Evolutionary conservation across 1,139 yeast species (phyloP).

Genomic region (Geotrichum aggregatum): DNA sequence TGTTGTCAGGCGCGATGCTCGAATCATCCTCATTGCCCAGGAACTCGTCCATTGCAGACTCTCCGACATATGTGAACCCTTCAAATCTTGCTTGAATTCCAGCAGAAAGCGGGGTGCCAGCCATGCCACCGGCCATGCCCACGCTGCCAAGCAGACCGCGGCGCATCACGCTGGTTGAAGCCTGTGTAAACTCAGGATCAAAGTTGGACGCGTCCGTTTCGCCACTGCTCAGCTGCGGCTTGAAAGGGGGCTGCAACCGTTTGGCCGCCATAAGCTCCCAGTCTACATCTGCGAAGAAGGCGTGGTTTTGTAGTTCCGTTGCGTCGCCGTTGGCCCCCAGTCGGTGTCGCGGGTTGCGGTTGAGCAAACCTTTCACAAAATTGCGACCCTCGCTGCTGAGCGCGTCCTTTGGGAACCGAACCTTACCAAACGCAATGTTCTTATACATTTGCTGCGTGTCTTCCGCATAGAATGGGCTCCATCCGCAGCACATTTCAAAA

Average conservation of each 20-base stretch:
- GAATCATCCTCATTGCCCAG: constrained; percentile 38
- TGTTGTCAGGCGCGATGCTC: not conserved
- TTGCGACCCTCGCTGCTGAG: constrained; percentile 87
- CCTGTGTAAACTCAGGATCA: constrained; percentile 96
- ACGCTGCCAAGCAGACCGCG: constrained; percentile 48
- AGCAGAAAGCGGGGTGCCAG: constrained; percentile 79
- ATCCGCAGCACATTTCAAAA: constrained; percentile 97
- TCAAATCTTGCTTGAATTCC: constrained; percentile 94
- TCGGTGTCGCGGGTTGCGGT: constrained; percentile 92
- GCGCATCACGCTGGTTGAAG: constrained; percentile 75
- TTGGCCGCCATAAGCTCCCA: constrained; percentile 76
- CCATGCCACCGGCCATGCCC: constrained; percentile 8
- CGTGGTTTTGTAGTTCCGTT: constrained; percentile 82
- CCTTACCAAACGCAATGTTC: constrained; percentile 96
- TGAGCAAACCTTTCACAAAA: constrained; percentile 88
- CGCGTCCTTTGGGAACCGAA: constrained; percentile 92
- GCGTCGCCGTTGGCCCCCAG: constrained; percentile 91
- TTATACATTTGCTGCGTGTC: constrained; percentile 98
- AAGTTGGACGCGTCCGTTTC: constrained; percentile 96
- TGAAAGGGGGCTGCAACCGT: constrained; percentile 92
- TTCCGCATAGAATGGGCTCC: constrained; percentile 98
- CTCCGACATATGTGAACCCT: constrained; percentile 95
- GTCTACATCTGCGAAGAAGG: constrained; percentile 84
- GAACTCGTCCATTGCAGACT: constrained; percentile 83
- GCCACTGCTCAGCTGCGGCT: constrained; percentile 66